A percentile compares a stretch with the other conserved stretches of the same genome.
Conservation (phyloP, 352 stramenopile genomes). For the Globisporangium mamillatum region DNA sequence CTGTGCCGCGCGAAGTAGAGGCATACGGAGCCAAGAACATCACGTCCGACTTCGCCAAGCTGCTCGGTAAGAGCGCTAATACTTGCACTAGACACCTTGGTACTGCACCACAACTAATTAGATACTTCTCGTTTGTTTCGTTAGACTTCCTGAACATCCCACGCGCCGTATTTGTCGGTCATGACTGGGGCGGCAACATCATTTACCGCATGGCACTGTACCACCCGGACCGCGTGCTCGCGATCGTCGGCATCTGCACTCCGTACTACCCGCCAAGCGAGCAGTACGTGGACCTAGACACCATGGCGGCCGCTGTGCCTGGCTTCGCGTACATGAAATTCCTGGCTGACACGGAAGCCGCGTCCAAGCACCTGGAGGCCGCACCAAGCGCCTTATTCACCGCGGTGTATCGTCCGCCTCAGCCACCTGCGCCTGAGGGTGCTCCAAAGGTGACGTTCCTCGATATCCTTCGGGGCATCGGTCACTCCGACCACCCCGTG, state of each 20-base stretch:
- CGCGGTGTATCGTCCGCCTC: constrained; percentile 30
- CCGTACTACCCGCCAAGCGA: constrained; percentile 40
- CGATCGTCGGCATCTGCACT: constrained; percentile 52
- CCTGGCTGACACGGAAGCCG: constrained; percentile 30
- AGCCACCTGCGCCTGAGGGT: constrained; percentile 18
- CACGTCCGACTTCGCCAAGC: constrained; percentile 33
- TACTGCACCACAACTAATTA: neutral
- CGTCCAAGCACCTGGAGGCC: constrained; percentile 32
- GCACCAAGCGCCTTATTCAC: constrained; percentile 33
- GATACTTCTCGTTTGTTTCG: neutral
- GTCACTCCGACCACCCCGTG: constrained; percentile 24
- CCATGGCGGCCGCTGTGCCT: constrained; percentile 24
- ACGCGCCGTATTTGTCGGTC: constrained; percentile 45
- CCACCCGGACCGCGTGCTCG: constrained; percentile 50
- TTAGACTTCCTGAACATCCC: constrained; percentile 47
- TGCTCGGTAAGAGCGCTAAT: constrained; percentile 28
- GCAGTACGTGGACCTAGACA: constrained; percentile 35
- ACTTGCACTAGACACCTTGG: neutral
- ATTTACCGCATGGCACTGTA: constrained; percentile 59
- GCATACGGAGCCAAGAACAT: constrained; percentile 51
- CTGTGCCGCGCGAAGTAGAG: constrained; percentile 30
- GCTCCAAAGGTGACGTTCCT: constrained; percentile 20
- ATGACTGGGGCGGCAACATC: constrained; percentile 57
- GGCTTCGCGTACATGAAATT: constrained; percentile 42
- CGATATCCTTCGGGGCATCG: constrained; percentile 24